phyloP scores from a whole-genome alignment of 768 basidiomycete genomes.

The Trichaptum fuscoviolaceum region DNA sequence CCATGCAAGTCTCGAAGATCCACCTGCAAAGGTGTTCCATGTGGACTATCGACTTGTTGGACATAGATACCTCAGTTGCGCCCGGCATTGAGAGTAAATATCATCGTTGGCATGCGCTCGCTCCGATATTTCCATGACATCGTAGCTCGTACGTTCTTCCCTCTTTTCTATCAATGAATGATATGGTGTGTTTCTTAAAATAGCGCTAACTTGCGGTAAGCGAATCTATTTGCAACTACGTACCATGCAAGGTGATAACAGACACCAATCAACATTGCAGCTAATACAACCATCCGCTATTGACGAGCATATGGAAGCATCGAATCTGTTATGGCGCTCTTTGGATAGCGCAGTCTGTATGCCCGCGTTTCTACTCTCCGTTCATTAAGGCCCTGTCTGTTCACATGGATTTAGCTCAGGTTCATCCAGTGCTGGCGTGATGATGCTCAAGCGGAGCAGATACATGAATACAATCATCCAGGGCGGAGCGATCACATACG shows the following conservation, averaged over 20 bases:
- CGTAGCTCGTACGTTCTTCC: not conserved
- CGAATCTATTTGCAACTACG: not conserved
- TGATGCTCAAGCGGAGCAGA: not conserved
- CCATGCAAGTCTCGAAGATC: too few relatives aligned
- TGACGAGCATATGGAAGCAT: not conserved
- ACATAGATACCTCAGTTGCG: too few relatives aligned
- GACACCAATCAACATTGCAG: too few relatives aligned
- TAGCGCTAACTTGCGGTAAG: not conserved
- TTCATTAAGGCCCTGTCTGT: not conserved
- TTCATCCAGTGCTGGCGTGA: not conserved
- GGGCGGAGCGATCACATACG: too few relatives aligned
- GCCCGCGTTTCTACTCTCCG: not conserved
- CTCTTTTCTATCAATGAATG: not conserved
- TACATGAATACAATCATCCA: not conserved
- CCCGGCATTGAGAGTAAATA: not conserved
- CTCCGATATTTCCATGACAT: not conserved
- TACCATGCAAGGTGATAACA: not conserved
- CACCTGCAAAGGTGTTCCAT: too few relatives aligned
- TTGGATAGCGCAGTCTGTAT: not conserved
- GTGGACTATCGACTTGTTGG: too few relatives aligned
- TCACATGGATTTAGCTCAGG: not conserved
- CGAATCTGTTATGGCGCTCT: not conserved
- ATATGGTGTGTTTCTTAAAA: not conserved
- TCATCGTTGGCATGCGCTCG: not conserved
- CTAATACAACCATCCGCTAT: too few relatives aligned